phyloP scores from a whole-genome alignment of 139 green algal genomes.

The Bryopsis sp. region DNA sequence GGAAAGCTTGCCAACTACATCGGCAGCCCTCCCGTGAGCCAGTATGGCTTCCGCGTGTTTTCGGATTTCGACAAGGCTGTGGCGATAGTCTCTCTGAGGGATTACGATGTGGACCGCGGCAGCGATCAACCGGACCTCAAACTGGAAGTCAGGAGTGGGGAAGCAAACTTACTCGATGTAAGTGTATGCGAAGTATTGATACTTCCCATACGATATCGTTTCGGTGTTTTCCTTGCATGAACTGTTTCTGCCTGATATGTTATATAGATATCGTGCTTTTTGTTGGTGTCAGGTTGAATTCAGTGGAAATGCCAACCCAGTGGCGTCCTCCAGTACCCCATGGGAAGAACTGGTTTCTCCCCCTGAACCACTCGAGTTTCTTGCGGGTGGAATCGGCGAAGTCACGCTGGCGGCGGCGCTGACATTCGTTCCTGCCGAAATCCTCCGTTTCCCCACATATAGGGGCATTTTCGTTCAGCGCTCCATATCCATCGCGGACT shows the following conservation, averaged over 20 bases:
- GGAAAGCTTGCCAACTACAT: constrained; percentile 2
- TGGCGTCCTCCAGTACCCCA: neutral
- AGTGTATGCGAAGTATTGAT: too few species aligned
- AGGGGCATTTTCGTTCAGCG: constrained; percentile 48
- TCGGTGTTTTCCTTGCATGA: too few species aligned
- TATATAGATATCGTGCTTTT: too few species aligned
- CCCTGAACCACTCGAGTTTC: neutral
- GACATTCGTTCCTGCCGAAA: constrained; percentile 38
- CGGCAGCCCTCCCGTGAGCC: neutral
- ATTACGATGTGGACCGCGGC: neutral
- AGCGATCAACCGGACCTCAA: constrained; percentile 6
- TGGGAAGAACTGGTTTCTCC: constrained; percentile 15
- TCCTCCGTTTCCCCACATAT: constrained; percentile 46
- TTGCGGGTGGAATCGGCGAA: constrained; percentile 22
- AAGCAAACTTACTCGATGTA: neutral
- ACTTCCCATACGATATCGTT: too few species aligned
- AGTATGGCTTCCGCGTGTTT: neutral
- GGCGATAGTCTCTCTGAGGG: neutral
- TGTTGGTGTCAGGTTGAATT: too few species aligned
- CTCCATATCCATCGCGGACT: constrained; percentile 30
- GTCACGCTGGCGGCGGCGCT: constrained; percentile 32
- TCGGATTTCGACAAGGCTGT: neutral
- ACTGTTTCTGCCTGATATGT: too few species aligned
- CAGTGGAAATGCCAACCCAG: too few species aligned
- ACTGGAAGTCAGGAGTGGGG: neutral